A percentile compares a stretch with the other conserved stretches of the same genome.
Evolutionary conservation across 371 early-diverging fungal species (phyloP).

Genomic region (Mucor racemosus): DNA sequence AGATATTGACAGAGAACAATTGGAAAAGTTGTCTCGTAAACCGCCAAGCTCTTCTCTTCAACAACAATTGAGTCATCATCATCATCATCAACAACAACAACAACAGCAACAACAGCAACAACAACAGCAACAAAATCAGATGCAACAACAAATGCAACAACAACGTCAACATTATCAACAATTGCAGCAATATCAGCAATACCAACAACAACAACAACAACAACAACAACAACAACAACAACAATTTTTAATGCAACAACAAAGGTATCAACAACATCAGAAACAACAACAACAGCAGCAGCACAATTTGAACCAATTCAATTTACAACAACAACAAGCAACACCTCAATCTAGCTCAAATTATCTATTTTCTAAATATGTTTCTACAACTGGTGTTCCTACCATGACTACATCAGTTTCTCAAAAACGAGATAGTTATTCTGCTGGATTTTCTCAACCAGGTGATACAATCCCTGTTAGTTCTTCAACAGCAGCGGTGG

Average conservation of each 20-base stretch:
- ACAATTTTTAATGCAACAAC: neutral
- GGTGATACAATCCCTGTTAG: neutral
- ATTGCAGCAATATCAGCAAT: neutral
- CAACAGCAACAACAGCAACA: constrained; percentile 10
- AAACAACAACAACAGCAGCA: constrained; percentile 6
- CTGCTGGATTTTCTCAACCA: neutral
- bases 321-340: neutral
- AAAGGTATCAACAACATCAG: constrained; percentile 7
- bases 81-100: no score
- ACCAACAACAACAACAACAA: neutral
- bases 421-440: neutral
- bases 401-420: neutral
- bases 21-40: constrained; percentile 24
- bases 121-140: neutral
- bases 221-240: constrained; percentile 7
- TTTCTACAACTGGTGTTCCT: neutral
- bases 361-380: constrained; percentile 6
- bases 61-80: constrained; percentile 2
- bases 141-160: constrained; percentile 11
- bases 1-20: constrained; percentile 23
- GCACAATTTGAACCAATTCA: neutral
- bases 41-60: neutral
- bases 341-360: neutral
- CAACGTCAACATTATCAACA: neutral
- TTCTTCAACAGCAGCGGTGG: neutral